Evolutionary conservation across 176 grass and related monocot species (phyloP).

Genomic region (Coix lacrymajobi): DNA sequence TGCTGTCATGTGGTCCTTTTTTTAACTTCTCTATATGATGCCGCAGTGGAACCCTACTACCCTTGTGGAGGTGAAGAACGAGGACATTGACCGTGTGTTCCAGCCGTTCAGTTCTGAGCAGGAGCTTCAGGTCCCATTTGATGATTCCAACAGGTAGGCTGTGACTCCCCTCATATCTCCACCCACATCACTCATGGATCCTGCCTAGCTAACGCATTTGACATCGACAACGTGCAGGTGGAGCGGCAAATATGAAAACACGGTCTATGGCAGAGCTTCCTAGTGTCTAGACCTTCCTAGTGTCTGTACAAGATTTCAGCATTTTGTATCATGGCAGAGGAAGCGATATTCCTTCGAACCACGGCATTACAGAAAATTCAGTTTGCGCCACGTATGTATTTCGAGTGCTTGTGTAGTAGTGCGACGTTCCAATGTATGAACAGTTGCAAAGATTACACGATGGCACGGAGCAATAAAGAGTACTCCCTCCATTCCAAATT

Average conservation of each 20-base stretch:
- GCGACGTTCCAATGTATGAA: constrained; percentile 4
- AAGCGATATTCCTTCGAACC: not conserved
- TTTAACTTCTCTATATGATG: constrained; percentile 3
- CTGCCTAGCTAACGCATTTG: not conserved
- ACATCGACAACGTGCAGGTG: constrained; percentile 42
- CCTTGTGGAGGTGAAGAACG: constrained; percentile 57
- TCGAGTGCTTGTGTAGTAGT: not conserved
- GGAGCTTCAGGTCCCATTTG: constrained; percentile 62
- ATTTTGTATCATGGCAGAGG: not conserved
- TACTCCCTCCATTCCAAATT: too few relatives aligned
- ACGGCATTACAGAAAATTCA: not conserved
- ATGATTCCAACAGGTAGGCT: constrained; percentile 59
- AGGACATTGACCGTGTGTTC: constrained; percentile 62
- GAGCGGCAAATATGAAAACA: constrained; percentile 76
- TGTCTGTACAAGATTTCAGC: not conserved
- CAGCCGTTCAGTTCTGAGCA: constrained; percentile 60
- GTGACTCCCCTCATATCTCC: not conserved
- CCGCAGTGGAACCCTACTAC: constrained; percentile 70
- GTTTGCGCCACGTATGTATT: not conserved
- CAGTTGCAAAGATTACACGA: not conserved
- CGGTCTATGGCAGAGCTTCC: constrained; percentile 40
- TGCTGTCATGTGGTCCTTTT: not conserved
- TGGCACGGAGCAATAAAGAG: constrained; percentile 6
- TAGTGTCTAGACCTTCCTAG: constrained; percentile 12
- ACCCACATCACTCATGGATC: not conserved